Evolutionary conservation across 768 basidiomycete species (phyloP), one percentile per base, ranked within the genome.

Genomic region (Candolleomyces efflorescens): DNA sequence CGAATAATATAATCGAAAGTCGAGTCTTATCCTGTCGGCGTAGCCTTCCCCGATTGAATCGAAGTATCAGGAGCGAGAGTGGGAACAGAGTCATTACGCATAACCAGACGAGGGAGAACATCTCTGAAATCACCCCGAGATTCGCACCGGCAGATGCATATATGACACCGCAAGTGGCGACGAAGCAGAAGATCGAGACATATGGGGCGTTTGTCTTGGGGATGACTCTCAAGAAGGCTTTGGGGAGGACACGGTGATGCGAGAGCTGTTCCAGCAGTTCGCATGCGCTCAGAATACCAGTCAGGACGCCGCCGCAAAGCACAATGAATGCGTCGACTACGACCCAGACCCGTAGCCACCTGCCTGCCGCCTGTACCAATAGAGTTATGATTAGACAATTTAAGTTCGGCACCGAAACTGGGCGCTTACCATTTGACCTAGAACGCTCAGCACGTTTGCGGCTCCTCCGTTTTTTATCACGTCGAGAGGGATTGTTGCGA

Each of bases 61-160:
- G 83, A 24, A 90, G 71, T 4, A 88, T 60, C 4, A 89, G 65
- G 3, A 84, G 71, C 2, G 85, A 81, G 15, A 85, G 43, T 0
- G 87, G 85, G 63, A 87, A 90, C 20, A 88, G 67, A 0, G 75
- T 65, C 84, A 89, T 87, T 32, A 86, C 80, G 2, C 78, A 73
- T 20, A 89, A 73, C 85, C 86, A 89, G 13, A 80, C 81, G 5
- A 88, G 75, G 3, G 85, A 82, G 72, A 88, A 88, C 85, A 87
- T 85, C 58, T 83, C 78, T 0, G 85, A 87, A 24, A 89, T 69
- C 17, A 86, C 68, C 3, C 57, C 62, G 18, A 88, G 67, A 59
- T 72, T 75, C 11, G 81, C 82, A 1, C 81, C 81, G 1, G 85
- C 75, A 49, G 77, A 81, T 0, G 82, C 82, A 65, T 89, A 90